A percentile compares a stretch with the other conserved stretches of the same genome.
Conservation (phyloP, 1,284 basidiomycete species). For the Gastroboletus turbinatus region DNA sequence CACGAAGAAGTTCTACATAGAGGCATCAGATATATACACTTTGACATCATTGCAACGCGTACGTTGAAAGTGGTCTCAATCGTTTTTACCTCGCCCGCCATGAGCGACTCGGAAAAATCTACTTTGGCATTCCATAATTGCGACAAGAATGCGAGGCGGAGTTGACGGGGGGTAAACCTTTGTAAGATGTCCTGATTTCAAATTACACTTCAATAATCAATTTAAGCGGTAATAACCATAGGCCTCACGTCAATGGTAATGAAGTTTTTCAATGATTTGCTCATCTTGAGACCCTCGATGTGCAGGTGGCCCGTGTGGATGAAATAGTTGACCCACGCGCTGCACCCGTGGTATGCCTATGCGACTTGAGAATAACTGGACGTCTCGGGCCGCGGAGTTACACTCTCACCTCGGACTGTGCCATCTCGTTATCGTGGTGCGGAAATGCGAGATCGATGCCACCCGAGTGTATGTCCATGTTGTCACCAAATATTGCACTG, state of each 20-base stretch:
- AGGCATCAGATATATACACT: slow-evolving; percentile 5
- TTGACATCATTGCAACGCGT: slow-evolving; percentile 25
- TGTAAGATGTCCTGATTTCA: slow-evolving; percentile 79
- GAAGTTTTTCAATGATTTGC: slow-evolving; percentile 98
- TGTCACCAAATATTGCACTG: slow-evolving; percentile 85
- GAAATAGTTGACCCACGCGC: slow-evolving; percentile 99
- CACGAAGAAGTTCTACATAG: slow-evolving; percentile 92
- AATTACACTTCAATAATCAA: slow-evolving; percentile 4
- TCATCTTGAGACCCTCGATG: slow-evolving; percentile 99
- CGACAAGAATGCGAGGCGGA: slow-evolving; percentile 92
- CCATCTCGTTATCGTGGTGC: slow-evolving; percentile 99
- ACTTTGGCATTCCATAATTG: slow-evolving; percentile 92
- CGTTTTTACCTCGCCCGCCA: slow-evolving; percentile 86
- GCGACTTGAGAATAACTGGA: slow-evolving; percentile 12
- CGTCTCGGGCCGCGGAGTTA: slow-evolving; percentile 5
- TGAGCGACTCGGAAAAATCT: slow-evolving; percentile 91
- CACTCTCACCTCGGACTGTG: slow-evolving; percentile 84
- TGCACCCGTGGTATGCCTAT: slow-evolving; percentile 90
- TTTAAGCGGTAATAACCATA: slow-evolving; percentile 1
- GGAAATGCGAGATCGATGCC: slow-evolving; percentile 98
- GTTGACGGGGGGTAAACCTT: slow-evolving; percentile 84
- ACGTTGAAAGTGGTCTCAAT: slow-evolving; percentile 90
- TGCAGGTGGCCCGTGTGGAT: slow-evolving; percentile 98
- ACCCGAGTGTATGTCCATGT: slow-evolving; percentile 98
- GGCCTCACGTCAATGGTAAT: slow-evolving; percentile 92